These are phyloP conservation scores for Mimosa pudica DNA, from an alignment of 306 rosid species.

Conservation along the genomic window DNA sequence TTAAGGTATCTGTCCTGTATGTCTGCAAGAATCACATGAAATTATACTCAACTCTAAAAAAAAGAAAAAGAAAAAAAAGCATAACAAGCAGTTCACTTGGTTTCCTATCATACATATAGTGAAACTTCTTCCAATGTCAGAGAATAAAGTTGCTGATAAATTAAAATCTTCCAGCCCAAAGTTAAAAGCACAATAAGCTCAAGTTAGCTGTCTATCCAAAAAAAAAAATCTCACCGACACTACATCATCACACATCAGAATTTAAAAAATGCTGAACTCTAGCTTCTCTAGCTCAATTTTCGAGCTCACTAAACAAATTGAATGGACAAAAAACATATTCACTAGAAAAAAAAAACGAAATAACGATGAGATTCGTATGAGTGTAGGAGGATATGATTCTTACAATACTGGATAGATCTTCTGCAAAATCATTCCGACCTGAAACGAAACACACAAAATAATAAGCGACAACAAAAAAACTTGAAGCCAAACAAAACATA, in stretches of 20 bases:
- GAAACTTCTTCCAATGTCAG: not conserved
- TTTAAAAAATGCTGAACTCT: not conserved
- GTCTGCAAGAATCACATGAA: conserved; percentile 66
- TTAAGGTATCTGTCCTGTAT: conserved; percentile 57
- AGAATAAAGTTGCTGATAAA: not conserved
- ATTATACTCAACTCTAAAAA: conserved; percentile 36
- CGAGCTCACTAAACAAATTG: conserved; percentile 33
- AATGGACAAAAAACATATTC: conserved; percentile 6
- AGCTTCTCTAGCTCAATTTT: conserved; percentile 12
- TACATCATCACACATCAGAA: not conserved
- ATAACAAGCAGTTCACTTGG: conserved; percentile 31
- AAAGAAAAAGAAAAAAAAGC: not conserved
- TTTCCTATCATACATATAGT: not conserved
- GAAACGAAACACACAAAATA: conserved; percentile 39
- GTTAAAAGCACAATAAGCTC: conserved; percentile 24
- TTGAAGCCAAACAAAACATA: not conserved
- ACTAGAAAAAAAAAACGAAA: not conserved
- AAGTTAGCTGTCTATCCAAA: not conserved
- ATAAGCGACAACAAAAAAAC: not conserved
- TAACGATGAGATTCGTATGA: conserved; percentile 21
- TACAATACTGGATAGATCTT: conserved; percentile 77
- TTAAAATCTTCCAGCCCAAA: not conserved
- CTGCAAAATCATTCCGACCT: conserved; percentile 68
- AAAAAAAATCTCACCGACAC: conserved; percentile 25
- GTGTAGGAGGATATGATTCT: conserved; percentile 52